A percentile compares a stretch with the other conserved stretches of the same genome.
phyloP scores from a whole-genome alignment of 2,329 filamentous ascomycete species.

The Penicillium sp. region DNA sequence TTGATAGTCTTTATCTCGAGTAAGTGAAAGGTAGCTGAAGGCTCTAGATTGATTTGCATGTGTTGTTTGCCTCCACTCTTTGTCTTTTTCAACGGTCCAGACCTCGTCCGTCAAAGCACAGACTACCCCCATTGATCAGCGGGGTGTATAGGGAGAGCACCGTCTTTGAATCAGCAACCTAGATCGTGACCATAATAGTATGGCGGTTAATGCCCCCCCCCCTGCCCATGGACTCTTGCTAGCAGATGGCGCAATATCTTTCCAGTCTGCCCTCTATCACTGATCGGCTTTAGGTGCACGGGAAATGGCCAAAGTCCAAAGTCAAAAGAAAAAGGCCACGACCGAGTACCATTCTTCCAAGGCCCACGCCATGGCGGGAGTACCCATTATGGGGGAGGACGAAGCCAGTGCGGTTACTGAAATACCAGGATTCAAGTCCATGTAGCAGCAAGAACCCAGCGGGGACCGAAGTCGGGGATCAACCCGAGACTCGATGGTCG shows the following conservation, averaged over 20 bases:
- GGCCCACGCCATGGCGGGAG: too few species aligned
- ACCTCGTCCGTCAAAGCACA: too few species aligned
- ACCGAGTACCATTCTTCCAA: too few species aligned
- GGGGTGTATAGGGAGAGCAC: too few species aligned
- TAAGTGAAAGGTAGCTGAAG: too few species aligned
- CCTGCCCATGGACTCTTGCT: not conserved
- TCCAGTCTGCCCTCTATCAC: not conserved
- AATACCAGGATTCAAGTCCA: slow-evolving; percentile 10
- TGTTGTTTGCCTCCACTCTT: not conserved
- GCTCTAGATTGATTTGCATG: too few species aligned
- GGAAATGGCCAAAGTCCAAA: not conserved
- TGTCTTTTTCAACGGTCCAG: not conserved
- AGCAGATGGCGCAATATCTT: not conserved
- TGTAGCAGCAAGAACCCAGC: slow-evolving; percentile 6
- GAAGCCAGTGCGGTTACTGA: slow-evolving; percentile 1
- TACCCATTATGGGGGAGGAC: too few species aligned
- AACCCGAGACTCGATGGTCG: slow-evolving; percentile 20
- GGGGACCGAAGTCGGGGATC: slow-evolving; percentile 20
- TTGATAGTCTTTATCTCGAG: too few species aligned
- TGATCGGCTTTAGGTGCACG: not conserved
- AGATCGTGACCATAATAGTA: too few species aligned
- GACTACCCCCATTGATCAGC: too few species aligned
- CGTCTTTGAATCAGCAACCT: too few species aligned
- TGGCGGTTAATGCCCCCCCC: too few species aligned
- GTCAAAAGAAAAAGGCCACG: not conserved